Evolutionary conservation across 2,329 filamentous ascomycete species (phyloP), one percentile per base, ranked within the genome.

Genomic region (Hymenoscyphus occultus): DNA sequence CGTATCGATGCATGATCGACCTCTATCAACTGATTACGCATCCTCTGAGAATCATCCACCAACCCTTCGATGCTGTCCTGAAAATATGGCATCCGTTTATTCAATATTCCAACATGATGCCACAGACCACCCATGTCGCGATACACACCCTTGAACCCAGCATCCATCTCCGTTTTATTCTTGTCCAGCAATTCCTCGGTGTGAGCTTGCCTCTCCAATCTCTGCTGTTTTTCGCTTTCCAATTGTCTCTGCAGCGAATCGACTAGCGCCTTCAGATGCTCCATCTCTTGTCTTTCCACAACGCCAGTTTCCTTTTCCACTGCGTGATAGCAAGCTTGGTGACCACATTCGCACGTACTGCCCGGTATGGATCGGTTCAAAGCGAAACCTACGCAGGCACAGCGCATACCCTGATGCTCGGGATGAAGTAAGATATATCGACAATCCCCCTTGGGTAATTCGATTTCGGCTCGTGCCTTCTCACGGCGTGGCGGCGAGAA

Each of bases 261-360:
- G 60, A 82, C 77, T 60, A 80, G 82, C 62, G 79, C 79, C 67
- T 77, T 80, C 66, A 86, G 77, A 28, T 78, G 76, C 42, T 83
- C 81, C 31, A 85, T 70, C 67, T 86, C 84, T 22, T 76, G 77
- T 65, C 74, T 79, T 65, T 81, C 80, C 1, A 75, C 74, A 6
- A 80, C 76, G 13, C 76, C 73, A 62, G 83, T 80, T 35, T 80
- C 76, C 32, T 57, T 79, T 68, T 79, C 68, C 16, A 67, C 78
- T 65, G 82, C 77, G 71, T 87, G 85, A 71, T 83, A 87, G 74
- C 84, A 87, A 40, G 84, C 83, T 62, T 85, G 80, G 71, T 87
- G 85, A 5, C 85, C 85, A 69, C 85, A 87, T 60, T 85, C 80
- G 70, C 85, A 87, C 22, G 77, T 80, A 62, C 83, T 82, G 45